These are phyloP conservation scores for Salvia rosmarinus DNA, from an alignment of 257 asterid genomes.

Conservation along the genomic window DNA sequence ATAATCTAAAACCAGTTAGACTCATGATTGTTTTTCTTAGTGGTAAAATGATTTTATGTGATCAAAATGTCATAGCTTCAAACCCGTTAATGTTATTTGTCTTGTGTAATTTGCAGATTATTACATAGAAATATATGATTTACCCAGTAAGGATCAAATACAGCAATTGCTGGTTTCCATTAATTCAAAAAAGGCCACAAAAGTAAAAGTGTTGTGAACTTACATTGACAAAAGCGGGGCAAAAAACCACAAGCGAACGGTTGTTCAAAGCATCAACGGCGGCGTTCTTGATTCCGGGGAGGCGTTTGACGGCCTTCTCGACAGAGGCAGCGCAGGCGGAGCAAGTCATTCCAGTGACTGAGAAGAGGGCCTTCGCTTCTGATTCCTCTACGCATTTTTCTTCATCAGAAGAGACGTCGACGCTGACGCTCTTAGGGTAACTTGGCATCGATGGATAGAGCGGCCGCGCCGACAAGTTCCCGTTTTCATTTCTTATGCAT, in stretches of 20 bases:
- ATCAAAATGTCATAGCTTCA: no score
- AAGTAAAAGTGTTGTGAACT: no score
- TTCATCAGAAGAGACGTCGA: conserved; percentile 36
- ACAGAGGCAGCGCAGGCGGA: conserved; percentile 60
- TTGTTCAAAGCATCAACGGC: conserved; percentile 51
- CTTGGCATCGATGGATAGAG: conserved; percentile 46
- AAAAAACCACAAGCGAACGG: conserved; percentile 52
- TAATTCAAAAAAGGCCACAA: no score
- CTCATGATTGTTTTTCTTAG: no score
- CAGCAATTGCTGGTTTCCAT: no score
- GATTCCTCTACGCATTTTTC: conserved; percentile 41
- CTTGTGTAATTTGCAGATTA: no score
- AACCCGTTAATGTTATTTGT: no score
- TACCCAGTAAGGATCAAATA: no score
- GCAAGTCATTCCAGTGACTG: conserved; percentile 65
- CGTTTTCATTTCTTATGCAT: conserved; percentile 37
- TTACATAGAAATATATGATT: no score
- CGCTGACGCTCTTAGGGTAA: conserved; percentile 31
- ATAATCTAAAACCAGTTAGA: no score
- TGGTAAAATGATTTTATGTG: no score
- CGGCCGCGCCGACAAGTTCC: conserved; percentile 38
- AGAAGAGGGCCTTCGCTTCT: conserved; percentile 47
- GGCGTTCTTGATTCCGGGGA: conserved; percentile 55
- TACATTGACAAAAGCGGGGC: conserved; percentile 45
- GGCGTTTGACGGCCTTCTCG: conserved; percentile 59